Percentiles rank a stretch among this genome's conserved stretches.
These are phyloP conservation scores for Apocynum venetum DNA, from an alignment of 257 asterid genomes.

Conservation along the genomic window DNA sequence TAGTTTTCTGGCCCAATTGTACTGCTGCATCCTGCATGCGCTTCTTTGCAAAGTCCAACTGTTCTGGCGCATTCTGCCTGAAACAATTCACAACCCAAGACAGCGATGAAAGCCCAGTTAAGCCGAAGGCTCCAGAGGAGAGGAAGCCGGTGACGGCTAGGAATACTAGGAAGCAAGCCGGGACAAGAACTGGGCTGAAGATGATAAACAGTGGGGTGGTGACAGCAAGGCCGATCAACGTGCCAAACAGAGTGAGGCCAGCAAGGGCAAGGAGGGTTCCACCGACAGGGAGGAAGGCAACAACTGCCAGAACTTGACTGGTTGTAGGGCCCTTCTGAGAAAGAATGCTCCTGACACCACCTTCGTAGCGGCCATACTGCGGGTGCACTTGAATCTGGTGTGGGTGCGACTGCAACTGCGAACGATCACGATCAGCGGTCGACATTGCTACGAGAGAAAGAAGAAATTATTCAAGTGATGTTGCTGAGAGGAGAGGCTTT, in stretches of 20 bases:
- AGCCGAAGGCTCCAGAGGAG: conserved; percentile 77
- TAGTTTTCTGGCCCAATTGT: conserved; percentile 57
- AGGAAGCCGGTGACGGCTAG: conserved; percentile 63
- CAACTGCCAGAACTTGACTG: conserved; percentile 48
- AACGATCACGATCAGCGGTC: conserved; percentile 45
- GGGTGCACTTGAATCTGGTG: conserved; percentile 54
- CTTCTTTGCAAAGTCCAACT: conserved; percentile 50
- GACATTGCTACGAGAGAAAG: conserved; percentile 11
- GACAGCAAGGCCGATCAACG: conserved; percentile 55
- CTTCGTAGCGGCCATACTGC: conserved; percentile 21
- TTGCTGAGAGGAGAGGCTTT: too few species aligned
- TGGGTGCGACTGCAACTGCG: conserved; percentile 19
- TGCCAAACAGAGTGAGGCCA: conserved; percentile 49
- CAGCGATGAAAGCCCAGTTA: conserved; percentile 73
- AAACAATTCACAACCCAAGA: conserved; percentile 65
- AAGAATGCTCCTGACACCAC: conserved; percentile 35
- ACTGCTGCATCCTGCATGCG: conserved; percentile 54
- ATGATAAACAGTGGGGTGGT: conserved; percentile 66
- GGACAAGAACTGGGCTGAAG: conserved; percentile 74
- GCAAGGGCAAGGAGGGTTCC: conserved; percentile 63
- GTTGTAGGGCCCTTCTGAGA: conserved; percentile 60
- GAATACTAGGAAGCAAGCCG: conserved; percentile 43
- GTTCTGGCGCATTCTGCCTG: conserved; percentile 41
- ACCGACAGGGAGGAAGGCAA: conserved; percentile 61
- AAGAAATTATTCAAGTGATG: too few species aligned